These are phyloP conservation scores for Didymella pomorum DNA, from an alignment of 2,329 filamentous ascomycete genomes.

Conservation along the genomic window DNA sequence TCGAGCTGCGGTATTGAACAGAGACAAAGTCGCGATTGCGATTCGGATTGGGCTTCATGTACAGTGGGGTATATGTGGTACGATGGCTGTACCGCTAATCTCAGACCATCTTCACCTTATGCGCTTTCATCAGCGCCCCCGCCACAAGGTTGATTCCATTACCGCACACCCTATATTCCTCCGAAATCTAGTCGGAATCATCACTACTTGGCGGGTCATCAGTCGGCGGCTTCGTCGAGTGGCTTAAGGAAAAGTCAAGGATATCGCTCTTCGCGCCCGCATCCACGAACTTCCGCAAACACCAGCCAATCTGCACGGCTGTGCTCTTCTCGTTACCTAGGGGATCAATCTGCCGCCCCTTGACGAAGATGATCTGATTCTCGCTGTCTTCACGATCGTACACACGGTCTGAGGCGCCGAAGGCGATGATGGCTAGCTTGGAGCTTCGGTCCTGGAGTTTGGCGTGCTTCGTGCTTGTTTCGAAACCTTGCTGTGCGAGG, in stretches of 20 bases:
- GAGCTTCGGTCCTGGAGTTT: slow-evolving; percentile 40
- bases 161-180: neutral
- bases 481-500: slow-evolving; percentile 51
- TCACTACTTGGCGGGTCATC: slow-evolving; percentile 44
- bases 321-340: slow-evolving; percentile 52
- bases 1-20: too few relatives aligned
- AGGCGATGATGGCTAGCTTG: slow-evolving; percentile 56
- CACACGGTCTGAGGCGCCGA: slow-evolving; percentile 57
- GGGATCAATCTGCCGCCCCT: slow-evolving; percentile 53
- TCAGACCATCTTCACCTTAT: too few relatives aligned
- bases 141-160: too few relatives aligned
- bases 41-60: too few relatives aligned
- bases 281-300: slow-evolving; percentile 56
- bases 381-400: slow-evolving; percentile 58
- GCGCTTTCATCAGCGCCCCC: too few relatives aligned
- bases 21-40: too few relatives aligned
- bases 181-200: slow-evolving; percentile 40
- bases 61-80: too few relatives aligned
- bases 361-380: slow-evolving; percentile 58
- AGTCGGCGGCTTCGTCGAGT: slow-evolving; percentile 50
- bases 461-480: slow-evolving; percentile 40
- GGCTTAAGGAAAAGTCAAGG: slow-evolving; percentile 55
- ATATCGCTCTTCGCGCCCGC: slow-evolving; percentile 54
- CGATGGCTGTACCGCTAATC: too few relatives aligned
- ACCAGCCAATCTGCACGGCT: slow-evolving; percentile 57